phyloP scores from a whole-genome alignment of 805 yeast genomes.

The Grigorovia humatica region DNA sequence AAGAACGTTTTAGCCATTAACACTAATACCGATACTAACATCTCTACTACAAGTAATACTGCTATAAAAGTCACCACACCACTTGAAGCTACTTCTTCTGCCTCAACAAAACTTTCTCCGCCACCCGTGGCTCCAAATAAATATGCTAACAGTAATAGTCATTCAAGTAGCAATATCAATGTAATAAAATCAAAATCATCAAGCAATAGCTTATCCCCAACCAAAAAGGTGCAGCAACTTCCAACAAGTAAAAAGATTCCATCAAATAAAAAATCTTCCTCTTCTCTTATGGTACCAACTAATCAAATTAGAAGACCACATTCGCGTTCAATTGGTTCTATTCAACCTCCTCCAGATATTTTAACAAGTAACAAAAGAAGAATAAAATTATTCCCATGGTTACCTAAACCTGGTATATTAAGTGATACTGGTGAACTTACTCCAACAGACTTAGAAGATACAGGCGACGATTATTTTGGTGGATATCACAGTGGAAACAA shows the following conservation, averaged over 20 bases:
- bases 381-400: slow-evolving; percentile 23
- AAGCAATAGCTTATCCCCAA: not conserved
- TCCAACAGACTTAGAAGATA: slow-evolving; percentile 23
- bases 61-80: not conserved
- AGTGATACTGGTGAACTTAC: slow-evolving; percentile 25
- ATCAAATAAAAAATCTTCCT: not conserved
- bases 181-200: not conserved
- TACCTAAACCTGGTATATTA: slow-evolving; percentile 22
- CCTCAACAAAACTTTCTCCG: not conserved
- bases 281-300: not conserved
- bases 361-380: slow-evolving; percentile 21
- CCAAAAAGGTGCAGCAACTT: not conserved
- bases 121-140: not conserved
- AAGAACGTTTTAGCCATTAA: not conserved
- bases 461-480: slow-evolving; percentile 13
- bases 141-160: not conserved
- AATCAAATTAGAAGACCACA: slow-evolving; percentile 18
- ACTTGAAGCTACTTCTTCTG: not conserved
- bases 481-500: slow-evolving; percentile 14
- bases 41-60: not conserved
- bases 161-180: not conserved
- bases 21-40: not conserved
- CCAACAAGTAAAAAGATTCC: not conserved
- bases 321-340: slow-evolving; percentile 26
- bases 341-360: slow-evolving; percentile 25